These are phyloP conservation scores for Leucaena leucocephala DNA, from an alignment of 306 rosid genomes.

Conservation along the genomic window DNA sequence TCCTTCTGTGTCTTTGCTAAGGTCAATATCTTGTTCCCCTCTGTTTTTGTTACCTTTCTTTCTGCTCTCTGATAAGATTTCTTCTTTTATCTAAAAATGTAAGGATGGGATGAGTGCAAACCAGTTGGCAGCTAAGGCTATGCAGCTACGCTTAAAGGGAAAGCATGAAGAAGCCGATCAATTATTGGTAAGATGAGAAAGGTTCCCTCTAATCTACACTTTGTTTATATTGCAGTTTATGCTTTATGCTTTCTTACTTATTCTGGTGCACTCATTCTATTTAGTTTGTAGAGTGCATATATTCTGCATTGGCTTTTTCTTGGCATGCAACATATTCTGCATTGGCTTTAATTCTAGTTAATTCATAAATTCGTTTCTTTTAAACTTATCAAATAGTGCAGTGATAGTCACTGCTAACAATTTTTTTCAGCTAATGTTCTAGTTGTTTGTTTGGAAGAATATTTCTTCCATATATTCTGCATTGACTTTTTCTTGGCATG, in stretches of 20 bases:
- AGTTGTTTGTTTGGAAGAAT: not conserved
- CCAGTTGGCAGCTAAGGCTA: conserved; percentile 96
- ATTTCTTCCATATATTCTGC: too few relatives aligned
- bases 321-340: too few relatives aligned
- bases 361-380: not conserved
- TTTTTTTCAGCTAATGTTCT: conserved; percentile 20
- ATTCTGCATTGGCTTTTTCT: not conserved
- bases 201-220: not conserved
- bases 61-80: not conserved
- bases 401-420: not conserved
- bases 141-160: conserved; percentile 92
- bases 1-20: not conserved
- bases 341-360: conserved; percentile 12
- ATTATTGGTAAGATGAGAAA: conserved; percentile 62
- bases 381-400: not conserved
- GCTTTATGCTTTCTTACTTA: not conserved
- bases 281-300: not conserved
- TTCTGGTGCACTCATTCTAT: conserved; percentile 3
- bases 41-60: not conserved
- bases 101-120: conserved; percentile 70
- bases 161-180: conserved; percentile 85
- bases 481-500: not conserved
- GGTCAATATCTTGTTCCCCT: not conserved
- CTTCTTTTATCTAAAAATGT: not conserved
- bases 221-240: not conserved